Conservation (phyloP, 2,329 filamentous ascomycete species). For the Fusarium tjaetaba region DNA sequence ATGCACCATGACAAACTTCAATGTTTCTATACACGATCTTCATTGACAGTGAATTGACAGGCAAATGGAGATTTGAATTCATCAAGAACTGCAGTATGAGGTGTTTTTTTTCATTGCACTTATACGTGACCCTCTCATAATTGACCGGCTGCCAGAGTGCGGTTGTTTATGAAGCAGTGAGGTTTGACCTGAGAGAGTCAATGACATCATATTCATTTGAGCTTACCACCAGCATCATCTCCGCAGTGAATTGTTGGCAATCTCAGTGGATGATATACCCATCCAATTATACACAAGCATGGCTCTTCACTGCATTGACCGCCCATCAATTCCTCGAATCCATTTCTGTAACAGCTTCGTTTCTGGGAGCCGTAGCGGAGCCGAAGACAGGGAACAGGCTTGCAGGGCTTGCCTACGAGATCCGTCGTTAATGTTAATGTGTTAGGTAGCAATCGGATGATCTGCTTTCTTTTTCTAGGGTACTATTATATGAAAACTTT, state of each 20-base stretch:
- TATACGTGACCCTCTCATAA: not conserved
- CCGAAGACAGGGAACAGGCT: not conserved
- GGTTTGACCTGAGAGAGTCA: not conserved
- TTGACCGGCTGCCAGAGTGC: not conserved
- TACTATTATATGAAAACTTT: not conserved
- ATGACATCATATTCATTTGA: not conserved
- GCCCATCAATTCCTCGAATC: not conserved
- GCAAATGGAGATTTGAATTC: fast-evolving
- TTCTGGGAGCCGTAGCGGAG: conserved; percentile 1
- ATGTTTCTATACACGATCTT: not conserved
- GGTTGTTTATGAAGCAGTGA: not conserved
- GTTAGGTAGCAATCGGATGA: not conserved
- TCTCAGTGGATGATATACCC: not conserved
- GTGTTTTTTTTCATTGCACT: fast-evolving
- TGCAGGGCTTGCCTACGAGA: not conserved
- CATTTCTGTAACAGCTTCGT: not conserved
- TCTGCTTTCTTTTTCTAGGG: not conserved
- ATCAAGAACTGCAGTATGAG: fast-evolving
- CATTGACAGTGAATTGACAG: no score
- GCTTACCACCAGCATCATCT: not conserved
- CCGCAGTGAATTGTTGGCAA: not conserved
- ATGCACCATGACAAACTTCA: not conserved
- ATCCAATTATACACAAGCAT: not conserved
- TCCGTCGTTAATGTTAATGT: no score
- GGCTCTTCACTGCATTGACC: not conserved